Evolutionary conservation across 2,329 filamentous ascomycete genomes (phyloP), one percentile per base, ranked within the genome.

Genomic region (Pseudogymnoascus sp.): DNA sequence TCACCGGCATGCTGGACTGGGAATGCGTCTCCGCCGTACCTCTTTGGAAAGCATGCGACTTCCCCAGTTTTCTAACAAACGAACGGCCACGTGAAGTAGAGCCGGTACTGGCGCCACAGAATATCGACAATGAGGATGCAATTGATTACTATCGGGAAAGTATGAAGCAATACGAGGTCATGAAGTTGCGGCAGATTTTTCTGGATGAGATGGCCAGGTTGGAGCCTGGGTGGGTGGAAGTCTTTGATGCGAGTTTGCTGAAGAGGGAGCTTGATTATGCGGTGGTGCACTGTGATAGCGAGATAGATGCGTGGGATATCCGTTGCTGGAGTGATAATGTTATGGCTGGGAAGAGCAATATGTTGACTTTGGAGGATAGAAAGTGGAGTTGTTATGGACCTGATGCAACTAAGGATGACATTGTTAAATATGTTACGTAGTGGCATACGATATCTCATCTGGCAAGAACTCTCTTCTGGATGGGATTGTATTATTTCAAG

Each of bases 101-200:
- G 22, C 5, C 22, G 22, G 22, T 25, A 25, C 22, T 25, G 5
- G 22, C 22, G 22, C 22, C 22, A 25, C 22, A 25, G 22, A 4
- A 25, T 25, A 4, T 33, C 9, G 7, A 33, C 6, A 33, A 33
- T 33, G 30, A 33, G 9, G 30, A 11, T 3, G 30, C 2, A 6
- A 33, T 8, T 11, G 9, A 11, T 2, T 11, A 8, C 30, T 33
- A 33, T 6, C 11, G 30, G 30, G 30, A 33, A 33, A 7, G 9
- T 11, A 8, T 33, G 9, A 7, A 8, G 7, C 7, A 33, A 11
- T 33, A 33, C 30, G 75, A 78, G 64, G 62, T 69, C 59, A 78
- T 75, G 4, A 68, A 67, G 28, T 63, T 78, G 57, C 68, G 73
- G 2, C 69, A 70, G 41, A 63, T 73, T 18, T 78, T 74, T 61